Conservation (phyloP, 768 basidiomycete genomes). For the Epithele typhae region DNA sequence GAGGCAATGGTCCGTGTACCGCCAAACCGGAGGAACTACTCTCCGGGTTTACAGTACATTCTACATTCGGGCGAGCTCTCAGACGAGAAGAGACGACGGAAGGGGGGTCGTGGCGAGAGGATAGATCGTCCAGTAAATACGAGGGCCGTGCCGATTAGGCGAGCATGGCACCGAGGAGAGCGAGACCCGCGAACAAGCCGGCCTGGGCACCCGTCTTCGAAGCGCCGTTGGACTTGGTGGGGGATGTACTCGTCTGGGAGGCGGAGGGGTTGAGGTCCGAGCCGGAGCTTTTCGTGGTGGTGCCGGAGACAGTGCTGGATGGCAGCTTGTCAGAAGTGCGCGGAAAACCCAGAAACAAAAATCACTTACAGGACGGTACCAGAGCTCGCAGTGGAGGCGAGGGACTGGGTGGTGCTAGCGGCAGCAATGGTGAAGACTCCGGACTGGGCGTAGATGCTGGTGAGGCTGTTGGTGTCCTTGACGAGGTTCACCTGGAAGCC, state of each 20-base stretch:
- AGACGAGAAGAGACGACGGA: too few species aligned
- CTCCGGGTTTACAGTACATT: too few species aligned
- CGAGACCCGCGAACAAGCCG: conserved; percentile 32
- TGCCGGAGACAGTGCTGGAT: conserved; percentile 9
- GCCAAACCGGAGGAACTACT: too few species aligned
- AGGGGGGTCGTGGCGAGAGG: neutral
- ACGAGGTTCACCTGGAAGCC: conserved; percentile 74
- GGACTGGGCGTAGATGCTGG: conserved; percentile 70
- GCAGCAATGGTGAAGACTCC: conserved; percentile 48
- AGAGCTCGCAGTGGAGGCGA: conserved; percentile 13
- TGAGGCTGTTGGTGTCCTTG: conserved; percentile 38
- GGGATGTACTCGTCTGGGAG: conserved; percentile 18
- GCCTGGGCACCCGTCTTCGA: conserved; percentile 24
- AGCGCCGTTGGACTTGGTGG: conserved; percentile 28
- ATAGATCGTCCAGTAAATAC: neutral
- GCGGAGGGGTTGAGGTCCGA: conserved; percentile 18
- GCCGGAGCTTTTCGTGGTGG: conserved; percentile 8
- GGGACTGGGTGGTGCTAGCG: conserved; percentile 15
- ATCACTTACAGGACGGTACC: conserved; percentile 11
- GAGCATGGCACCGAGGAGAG: conserved; percentile 33
- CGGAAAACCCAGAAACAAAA: neutral
- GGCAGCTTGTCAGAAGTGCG: neutral
- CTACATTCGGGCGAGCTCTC: too few species aligned
- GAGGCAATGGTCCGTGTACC: too few species aligned
- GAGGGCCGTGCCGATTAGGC: conserved; percentile 20